These are phyloP conservation scores for Podospora comata DNA, from an alignment of 495 filamentous ascomycete species.

Conservation along the genomic window DNA sequence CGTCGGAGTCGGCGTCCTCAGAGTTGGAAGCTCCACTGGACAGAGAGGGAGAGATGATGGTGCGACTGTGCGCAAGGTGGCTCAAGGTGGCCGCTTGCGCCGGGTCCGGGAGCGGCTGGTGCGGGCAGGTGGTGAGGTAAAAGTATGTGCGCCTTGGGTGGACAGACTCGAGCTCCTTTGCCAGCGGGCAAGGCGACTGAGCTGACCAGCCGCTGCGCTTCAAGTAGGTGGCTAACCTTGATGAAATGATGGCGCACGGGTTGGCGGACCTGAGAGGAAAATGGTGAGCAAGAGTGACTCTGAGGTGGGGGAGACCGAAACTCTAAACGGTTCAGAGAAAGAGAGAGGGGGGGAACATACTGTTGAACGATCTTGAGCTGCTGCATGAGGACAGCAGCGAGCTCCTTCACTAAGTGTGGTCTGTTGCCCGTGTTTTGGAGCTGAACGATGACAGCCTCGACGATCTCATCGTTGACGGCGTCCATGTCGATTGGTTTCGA, in stretches of 20 bases:
- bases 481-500: slow-evolving; percentile 69
- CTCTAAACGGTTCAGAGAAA: background rate
- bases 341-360: slow-evolving; percentile 52
- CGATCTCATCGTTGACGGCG: slow-evolving; percentile 91
- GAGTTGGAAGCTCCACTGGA: slow-evolving; percentile 66
- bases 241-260: slow-evolving; percentile 90
- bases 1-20: slow-evolving; percentile 67
- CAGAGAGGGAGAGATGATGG: slow-evolving; percentile 79
- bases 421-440: slow-evolving; percentile 89
- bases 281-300: slow-evolving; percentile 34
- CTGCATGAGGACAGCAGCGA: slow-evolving; percentile 73
- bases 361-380: slow-evolving; percentile 83
- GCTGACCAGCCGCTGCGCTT: slow-evolving; percentile 80
- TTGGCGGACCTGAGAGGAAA: slow-evolving; percentile 74
- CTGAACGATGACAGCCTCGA: slow-evolving; percentile 86
- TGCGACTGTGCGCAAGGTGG: slow-evolving; percentile 40
- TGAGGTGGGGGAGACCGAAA: background rate
- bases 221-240: slow-evolving; percentile 81
- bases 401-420: slow-evolving; percentile 91
- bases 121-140: slow-evolving; percentile 80
- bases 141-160: slow-evolving; percentile 96
- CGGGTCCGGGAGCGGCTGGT: slow-evolving; percentile 77
- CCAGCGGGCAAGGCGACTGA: slow-evolving; percentile 77
- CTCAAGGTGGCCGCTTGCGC: slow-evolving; percentile 44
- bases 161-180: slow-evolving; percentile 85